These are phyloP conservation scores for Microbotryum lychnidis-dioicae DNA, from an alignment of 1,284 basidiomycete genomes.

Conservation along the genomic window DNA sequence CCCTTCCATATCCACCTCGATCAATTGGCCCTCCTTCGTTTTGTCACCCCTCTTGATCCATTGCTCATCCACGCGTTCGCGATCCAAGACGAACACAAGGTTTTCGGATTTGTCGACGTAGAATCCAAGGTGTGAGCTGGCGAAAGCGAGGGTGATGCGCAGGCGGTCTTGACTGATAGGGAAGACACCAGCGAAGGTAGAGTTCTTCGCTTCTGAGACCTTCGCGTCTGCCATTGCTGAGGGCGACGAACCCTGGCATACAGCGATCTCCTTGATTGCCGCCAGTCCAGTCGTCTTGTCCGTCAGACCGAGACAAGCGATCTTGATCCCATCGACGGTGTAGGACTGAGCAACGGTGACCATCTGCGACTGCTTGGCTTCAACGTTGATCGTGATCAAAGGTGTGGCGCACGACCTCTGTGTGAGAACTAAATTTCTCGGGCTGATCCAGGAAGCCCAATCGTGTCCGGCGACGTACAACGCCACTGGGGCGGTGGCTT, in stretches of 20 bases:
- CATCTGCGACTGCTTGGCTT: background rate
- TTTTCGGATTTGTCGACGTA: background rate
- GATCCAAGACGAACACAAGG: no score
- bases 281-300: conserved; percentile 31
- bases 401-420: background rate
- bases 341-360: conserved; percentile 6
- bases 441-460: conserved; percentile 1
- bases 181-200: no score
- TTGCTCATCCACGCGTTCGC: no score
- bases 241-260: background rate
- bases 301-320: conserved; percentile 29
- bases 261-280: conserved; percentile 7
- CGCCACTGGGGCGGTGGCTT: background rate
- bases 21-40: no score
- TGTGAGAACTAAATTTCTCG: background rate
- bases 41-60: no score
- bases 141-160: conserved; percentile 10
- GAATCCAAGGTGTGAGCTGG: conserved; percentile 11
- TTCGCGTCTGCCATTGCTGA: background rate
- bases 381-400: background rate
- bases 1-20: no score
- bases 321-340: background rate
- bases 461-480: background rate
- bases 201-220: background rate
- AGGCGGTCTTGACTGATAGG: background rate